Evolutionary conservation across 768 basidiomycete genomes (phyloP).

Genomic region (Lanmaoa pseudosensibilis): DNA sequence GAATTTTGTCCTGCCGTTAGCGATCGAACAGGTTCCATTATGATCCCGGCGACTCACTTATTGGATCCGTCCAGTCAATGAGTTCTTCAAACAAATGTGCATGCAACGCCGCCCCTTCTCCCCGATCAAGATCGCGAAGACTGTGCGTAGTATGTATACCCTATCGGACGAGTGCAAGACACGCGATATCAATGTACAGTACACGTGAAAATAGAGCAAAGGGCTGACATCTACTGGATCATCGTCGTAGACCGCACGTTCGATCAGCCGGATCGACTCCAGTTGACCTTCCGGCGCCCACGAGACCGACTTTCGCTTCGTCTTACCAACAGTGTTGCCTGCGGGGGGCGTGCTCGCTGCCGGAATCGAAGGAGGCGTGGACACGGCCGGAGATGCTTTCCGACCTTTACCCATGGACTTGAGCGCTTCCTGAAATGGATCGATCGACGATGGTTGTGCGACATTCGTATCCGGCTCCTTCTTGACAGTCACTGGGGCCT

Average conservation of each 20-base stretch:
- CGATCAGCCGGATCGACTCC: constrained; percentile 75
- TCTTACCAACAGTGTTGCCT: constrained; percentile 43
- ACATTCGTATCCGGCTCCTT: constrained; percentile 57
- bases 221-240: constrained; percentile 83
- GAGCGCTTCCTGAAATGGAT: constrained; percentile 82
- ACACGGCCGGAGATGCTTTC: constrained; percentile 59
- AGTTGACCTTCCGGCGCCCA: constrained; percentile 77
- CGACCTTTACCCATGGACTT: constrained; percentile 68
- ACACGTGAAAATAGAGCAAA: constrained; percentile 42
- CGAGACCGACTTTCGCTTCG: constrained; percentile 75
- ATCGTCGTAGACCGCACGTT: constrained; percentile 86
- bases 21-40: constrained; percentile 19
- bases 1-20: constrained; percentile 14
- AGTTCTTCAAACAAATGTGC: constrained; percentile 82
- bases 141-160: constrained; percentile 69
- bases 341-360: constrained; percentile 35
- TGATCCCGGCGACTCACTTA: constrained; percentile 53
- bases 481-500: constrained; percentile 55
- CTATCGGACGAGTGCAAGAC: constrained; percentile 48
- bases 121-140: constrained; percentile 83
- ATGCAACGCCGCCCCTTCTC: constrained; percentile 83
- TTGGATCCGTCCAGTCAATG: constrained; percentile 82
- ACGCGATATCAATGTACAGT: constrained; percentile 53
- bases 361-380: constrained; percentile 52
- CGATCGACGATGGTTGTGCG: constrained; percentile 72